Percentiles rank a stretch among this genome's conserved stretches.
Conservation (phyloP, 73 alveolate genomes). For the Chromera velia region DNA sequence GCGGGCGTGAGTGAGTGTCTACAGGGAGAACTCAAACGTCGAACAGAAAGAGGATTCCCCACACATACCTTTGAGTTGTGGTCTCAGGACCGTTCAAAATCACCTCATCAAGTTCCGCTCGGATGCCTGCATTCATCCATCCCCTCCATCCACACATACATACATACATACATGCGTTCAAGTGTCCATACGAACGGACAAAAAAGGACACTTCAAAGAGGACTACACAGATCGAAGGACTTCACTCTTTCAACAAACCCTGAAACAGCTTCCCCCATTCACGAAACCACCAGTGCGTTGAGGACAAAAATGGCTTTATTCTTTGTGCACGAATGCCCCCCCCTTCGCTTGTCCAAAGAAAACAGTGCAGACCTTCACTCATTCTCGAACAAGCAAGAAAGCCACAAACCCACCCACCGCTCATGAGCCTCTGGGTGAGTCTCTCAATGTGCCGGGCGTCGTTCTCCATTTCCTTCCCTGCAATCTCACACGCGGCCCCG, state of each 20-base stretch:
- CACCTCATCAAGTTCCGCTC: conserved; percentile 50
- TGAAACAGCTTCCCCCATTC: conserved; percentile 19
- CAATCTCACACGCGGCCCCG: conserved; percentile 83
- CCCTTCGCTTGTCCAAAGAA: too few relatives aligned
- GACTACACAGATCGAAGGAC: too few relatives aligned
- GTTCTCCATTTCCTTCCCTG: conserved; percentile 71
- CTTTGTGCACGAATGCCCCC: neutral
- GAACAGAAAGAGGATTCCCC: too few relatives aligned
- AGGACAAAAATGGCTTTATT: too few relatives aligned
- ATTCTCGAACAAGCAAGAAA: too few relatives aligned
- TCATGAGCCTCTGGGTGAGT: conserved; percentile 55
- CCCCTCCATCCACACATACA: neutral
- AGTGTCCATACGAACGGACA: neutral
- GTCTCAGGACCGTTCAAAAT: conserved; percentile 61
- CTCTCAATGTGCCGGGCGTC: conserved; percentile 67
- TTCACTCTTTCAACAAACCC: conserved; percentile 12
- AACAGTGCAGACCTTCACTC: too few relatives aligned
- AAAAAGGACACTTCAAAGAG: conserved; percentile 1
- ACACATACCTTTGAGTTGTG: too few relatives aligned
- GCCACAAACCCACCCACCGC: conserved; percentile 17
- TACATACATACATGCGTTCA: neutral
- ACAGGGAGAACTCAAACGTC: too few relatives aligned
- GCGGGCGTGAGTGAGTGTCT: too few relatives aligned
- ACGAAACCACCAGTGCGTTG: neutral
- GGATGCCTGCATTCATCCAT: conserved; percentile 48